These are phyloP conservation scores for Zoysia japonica DNA, from an alignment of 176 grass and related monocot genomes.

Conservation along the genomic window DNA sequence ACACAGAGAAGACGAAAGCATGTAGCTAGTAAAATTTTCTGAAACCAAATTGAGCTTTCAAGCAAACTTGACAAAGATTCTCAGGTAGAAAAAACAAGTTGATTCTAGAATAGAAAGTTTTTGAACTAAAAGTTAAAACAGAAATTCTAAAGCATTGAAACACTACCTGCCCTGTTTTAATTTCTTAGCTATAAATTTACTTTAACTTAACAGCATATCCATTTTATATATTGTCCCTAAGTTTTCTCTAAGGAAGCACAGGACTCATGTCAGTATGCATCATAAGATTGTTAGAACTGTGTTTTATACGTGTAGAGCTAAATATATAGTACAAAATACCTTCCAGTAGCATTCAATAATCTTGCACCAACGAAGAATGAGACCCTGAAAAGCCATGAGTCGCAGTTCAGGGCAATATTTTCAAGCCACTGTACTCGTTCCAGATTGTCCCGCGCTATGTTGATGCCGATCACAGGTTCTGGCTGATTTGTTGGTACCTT, in stretches of 20 bases:
- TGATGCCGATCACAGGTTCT: background rate
- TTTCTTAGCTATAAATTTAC: no score
- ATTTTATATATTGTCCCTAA: background rate
- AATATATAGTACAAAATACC: background rate
- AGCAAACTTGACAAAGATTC: background rate
- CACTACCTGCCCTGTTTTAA: no score
- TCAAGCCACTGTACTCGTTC: background rate
- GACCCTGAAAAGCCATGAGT: background rate
- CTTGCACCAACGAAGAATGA: background rate
- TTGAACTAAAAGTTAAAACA: background rate
- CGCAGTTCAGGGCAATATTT: background rate
- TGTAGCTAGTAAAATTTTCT: background rate
- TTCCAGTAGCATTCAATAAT: background rate
- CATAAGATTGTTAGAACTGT: background rate
- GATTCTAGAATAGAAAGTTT: background rate
- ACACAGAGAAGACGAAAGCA: background rate
- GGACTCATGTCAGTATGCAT: background rate
- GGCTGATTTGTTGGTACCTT: background rate
- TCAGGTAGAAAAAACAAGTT: background rate
- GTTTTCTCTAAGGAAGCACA: background rate
- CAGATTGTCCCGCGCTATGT: background rate
- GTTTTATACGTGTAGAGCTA: background rate
- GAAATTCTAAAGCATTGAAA: background rate
- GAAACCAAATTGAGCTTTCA: background rate
- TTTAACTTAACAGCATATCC: no score